phyloP scores from a whole-genome alignment of 495 filamentous ascomycete genomes.

The Antarctomyces pellizariae region DNA sequence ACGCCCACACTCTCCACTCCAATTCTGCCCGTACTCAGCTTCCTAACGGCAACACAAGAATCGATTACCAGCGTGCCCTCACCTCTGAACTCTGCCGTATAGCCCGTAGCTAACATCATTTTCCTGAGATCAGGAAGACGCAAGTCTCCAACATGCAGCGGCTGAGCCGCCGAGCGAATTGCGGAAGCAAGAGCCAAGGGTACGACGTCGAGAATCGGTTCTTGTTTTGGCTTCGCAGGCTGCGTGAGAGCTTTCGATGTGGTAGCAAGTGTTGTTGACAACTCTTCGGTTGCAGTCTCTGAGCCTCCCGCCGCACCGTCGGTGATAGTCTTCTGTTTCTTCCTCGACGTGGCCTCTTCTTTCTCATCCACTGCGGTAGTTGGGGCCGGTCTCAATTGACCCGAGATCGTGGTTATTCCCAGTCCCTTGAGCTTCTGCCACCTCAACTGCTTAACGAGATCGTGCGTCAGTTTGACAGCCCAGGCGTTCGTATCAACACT shows the following conservation, averaged over 20 bases:
- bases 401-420: conserved; percentile 72
- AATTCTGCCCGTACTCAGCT: conserved; percentile 63
- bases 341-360: conserved; percentile 26
- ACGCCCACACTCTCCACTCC: conserved; percentile 65
- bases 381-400: conserved; percentile 23
- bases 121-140: conserved; percentile 71
- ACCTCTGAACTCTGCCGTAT: conserved; percentile 78
- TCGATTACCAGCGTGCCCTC: conserved; percentile 85
- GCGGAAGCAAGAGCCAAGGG: conserved; percentile 55
- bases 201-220: conserved; percentile 54
- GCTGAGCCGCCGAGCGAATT: conserved; percentile 54
- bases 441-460: conserved; percentile 57
- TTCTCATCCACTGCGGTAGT: conserved; percentile 13
- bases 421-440: conserved; percentile 88
- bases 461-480: conserved; percentile 71
- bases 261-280: conserved; percentile 7
- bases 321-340: conserved; percentile 41
- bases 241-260: conserved; percentile 3
- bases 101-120: conserved; percentile 57
- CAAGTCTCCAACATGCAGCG: conserved; percentile 85
- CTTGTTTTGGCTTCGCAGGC: conserved; percentile 3
- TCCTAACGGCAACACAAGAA: conserved; percentile 66
- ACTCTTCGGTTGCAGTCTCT: conserved; percentile 2
- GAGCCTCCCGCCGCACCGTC: conserved; percentile 12
- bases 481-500: conserved; percentile 97